Base-by-base conservation (phyloP, 108 stramenopile genomes). In the Cyclostephanos tholiformis region DNA sequence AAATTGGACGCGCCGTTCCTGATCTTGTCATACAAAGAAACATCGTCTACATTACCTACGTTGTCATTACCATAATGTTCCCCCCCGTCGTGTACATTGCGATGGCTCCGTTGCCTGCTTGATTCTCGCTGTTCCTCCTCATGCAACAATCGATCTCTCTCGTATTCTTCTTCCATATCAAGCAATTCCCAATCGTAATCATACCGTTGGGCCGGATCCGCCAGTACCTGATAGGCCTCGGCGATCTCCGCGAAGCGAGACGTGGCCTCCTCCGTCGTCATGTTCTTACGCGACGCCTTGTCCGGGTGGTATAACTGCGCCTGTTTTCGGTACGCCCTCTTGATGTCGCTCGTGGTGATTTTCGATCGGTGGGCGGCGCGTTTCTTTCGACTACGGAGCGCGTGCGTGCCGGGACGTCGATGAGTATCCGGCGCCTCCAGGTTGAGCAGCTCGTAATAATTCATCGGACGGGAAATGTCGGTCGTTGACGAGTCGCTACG, bases 261-360 rank as follows among this genome's bases (percentile, higher is more conserved):
- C 20, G 82, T 92, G 67, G 77, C 71, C 65, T 89, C 86, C 26
- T 88, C 86, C 4, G 71, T 70, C 7, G 83, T 84, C 27, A 76
- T 75, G 16, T 46, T 46, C 32, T 72, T 82, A 30, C 61, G 38
- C 35, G 61, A 62, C 14, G 19, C 61, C 36, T 92, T 92, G 70
- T 92, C 91, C 1, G 91, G 91, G 78, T 92, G 91, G 59, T 75
- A 89, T 14, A 82, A 43, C 57, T 92, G 88, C 13, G 89, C 89
- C 55, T 88, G 86, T 53, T 82, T 87, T 30, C 91, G 85, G 62
- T 89, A 93, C 2, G 92, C 89, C 52, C 88, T 91, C 35, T 86
- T 85, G 57, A 93, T 84, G 29, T 84, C 82, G 63, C 71, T 82
- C 46, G 69, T 67, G 17, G 84, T 76, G 3, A 92, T 68, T 70